These are phyloP conservation scores for Wickerhamiella sergipiensis DNA, from an alignment of 805 yeast species.

Conservation along the genomic window DNA sequence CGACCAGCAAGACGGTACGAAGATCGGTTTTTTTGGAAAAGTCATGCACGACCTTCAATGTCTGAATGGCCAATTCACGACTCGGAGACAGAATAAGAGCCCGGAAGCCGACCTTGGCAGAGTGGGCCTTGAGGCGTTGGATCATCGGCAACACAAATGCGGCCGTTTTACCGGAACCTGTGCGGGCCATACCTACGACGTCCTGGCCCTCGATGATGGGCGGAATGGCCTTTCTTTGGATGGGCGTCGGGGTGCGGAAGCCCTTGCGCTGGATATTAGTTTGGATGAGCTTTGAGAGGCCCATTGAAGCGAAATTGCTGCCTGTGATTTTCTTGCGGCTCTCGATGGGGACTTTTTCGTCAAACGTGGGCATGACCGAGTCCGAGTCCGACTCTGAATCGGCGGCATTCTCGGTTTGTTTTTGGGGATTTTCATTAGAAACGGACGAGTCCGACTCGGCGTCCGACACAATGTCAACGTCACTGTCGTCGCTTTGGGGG, in stretches of 20 bases:
- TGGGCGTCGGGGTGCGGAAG: constrained; percentile 90
- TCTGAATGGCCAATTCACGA: constrained; percentile 91
- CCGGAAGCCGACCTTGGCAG: constrained; percentile 77
- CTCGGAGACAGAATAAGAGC: constrained; percentile 87
- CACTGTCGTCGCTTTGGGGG: constrained; percentile 7
- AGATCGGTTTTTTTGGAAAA: constrained; percentile 75
- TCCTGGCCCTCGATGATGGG: constrained; percentile 75
- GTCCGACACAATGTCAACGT: constrained; percentile 10
- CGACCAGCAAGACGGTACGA: constrained; percentile 69
- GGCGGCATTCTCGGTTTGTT: no score
- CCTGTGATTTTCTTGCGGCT: constrained; percentile 18
- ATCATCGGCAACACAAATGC: constrained; percentile 87
- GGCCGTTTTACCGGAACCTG: constrained; percentile 98
- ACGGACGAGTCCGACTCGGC: constrained; percentile 8
- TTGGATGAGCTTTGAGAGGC: constrained; percentile 59
- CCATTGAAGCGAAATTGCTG: constrained; percentile 84
- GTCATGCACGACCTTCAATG: constrained; percentile 77
- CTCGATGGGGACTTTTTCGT: constrained; percentile 11
- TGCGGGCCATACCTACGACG: constrained; percentile 98
- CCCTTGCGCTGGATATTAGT: constrained; percentile 72
- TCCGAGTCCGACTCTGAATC: constrained; percentile 23
- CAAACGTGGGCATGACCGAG: constrained; percentile 21
- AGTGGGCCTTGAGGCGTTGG: constrained; percentile 70
- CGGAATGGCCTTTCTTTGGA: constrained; percentile 92
- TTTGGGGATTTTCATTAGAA: no score